Percentiles rank a stretch among this genome's conserved stretches.
These are phyloP conservation scores for Penicillium lividum DNA, from an alignment of 495 filamentous ascomycete genomes.

Conservation along the genomic window DNA sequence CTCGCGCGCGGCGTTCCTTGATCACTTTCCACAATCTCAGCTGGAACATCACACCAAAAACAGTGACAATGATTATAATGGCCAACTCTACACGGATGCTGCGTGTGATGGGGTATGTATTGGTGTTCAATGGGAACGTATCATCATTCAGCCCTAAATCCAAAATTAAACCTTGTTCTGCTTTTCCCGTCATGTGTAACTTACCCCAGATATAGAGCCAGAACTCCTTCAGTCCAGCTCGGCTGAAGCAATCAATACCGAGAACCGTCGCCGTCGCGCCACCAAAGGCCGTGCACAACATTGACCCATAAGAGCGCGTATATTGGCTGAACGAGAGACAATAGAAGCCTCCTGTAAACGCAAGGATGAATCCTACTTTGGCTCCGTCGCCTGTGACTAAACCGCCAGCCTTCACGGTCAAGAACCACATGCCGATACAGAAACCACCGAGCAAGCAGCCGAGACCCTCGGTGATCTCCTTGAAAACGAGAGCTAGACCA, in stretches of 20 bases:
- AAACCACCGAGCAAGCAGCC: slow-evolving; percentile 88
- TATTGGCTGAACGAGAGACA: slow-evolving; percentile 76
- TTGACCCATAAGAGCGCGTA: slow-evolving; percentile 76
- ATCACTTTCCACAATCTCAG: slow-evolving; percentile 87
- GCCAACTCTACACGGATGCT: slow-evolving; percentile 87
- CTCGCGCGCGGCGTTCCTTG: slow-evolving; percentile 65
- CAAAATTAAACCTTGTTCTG: slow-evolving; percentile 9
- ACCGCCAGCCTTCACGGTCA: slow-evolving; percentile 75
- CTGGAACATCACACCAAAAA: slow-evolving; percentile 80
- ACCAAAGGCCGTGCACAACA: slow-evolving; percentile 72
- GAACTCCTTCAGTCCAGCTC: slow-evolving; percentile 90
- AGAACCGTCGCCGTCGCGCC: slow-evolving; percentile 77
- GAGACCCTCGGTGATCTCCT: slow-evolving; percentile 82
- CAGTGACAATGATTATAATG: slow-evolving; percentile 67
- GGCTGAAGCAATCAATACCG: slow-evolving; percentile 88
- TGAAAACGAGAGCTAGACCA: slow-evolving; percentile 73
- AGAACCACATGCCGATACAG: slow-evolving; percentile 87
- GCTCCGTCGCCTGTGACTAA: slow-evolving; percentile 61
- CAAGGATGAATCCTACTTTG: slow-evolving; percentile 74
- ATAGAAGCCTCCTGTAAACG: slow-evolving; percentile 66
- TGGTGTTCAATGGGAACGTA: slow-evolving; percentile 71
- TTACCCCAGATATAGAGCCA: slow-evolving; percentile 92
- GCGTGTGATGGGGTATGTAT: slow-evolving; percentile 82
- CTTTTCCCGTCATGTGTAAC: slow-evolving; percentile 16
- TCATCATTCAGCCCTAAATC: slow-evolving; percentile 67